Percentiles rank a stretch among this genome's conserved stretches.
These are phyloP conservation scores for Sugiyamaella smithiae DNA, from an alignment of 805 yeast genomes.

Conservation along the genomic window DNA sequence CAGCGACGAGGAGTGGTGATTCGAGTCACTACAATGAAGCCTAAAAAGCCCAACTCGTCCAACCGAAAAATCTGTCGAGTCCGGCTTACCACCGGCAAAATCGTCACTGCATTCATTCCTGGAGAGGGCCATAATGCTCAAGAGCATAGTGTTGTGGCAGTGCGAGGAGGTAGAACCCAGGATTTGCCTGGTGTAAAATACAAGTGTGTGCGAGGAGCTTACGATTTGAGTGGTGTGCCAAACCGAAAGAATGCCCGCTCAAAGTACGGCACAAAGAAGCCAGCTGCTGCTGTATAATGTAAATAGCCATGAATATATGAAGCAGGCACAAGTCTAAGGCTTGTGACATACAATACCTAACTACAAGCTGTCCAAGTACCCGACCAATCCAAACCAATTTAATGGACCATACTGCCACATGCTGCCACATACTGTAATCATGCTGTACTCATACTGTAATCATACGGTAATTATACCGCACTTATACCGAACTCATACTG, in stretches of 20 bases:
- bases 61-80: slow-evolving; percentile 97
- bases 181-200: slow-evolving; percentile 98
- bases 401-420: no score
- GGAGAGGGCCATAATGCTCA: slow-evolving; percentile 98
- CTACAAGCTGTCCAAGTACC: no score
- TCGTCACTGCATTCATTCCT: slow-evolving; percentile 89
- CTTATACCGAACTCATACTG: no score
- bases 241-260: slow-evolving; percentile 87
- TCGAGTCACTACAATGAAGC: slow-evolving; percentile 91
- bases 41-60: slow-evolving; percentile 98
- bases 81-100: slow-evolving; percentile 82
- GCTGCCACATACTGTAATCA: no score
- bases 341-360: no score
- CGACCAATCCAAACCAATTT: no score
- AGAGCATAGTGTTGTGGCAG: slow-evolving; percentile 93
- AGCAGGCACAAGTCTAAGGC: no score
- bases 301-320: background rate
- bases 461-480: no score
- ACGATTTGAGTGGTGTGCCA: slow-evolving; percentile 92
- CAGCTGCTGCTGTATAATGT: slow-evolving; percentile 26
- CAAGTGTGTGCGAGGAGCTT: slow-evolving; percentile 87
- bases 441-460: no score
- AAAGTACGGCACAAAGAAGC: slow-evolving; percentile 83
- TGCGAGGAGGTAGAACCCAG: slow-evolving; percentile 97
- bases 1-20: slow-evolving; percentile 90